These are phyloP conservation scores for Ampelocalamus luodianensis DNA, from an alignment of 176 grass and related monocot genomes.

Conservation along the genomic window DNA sequence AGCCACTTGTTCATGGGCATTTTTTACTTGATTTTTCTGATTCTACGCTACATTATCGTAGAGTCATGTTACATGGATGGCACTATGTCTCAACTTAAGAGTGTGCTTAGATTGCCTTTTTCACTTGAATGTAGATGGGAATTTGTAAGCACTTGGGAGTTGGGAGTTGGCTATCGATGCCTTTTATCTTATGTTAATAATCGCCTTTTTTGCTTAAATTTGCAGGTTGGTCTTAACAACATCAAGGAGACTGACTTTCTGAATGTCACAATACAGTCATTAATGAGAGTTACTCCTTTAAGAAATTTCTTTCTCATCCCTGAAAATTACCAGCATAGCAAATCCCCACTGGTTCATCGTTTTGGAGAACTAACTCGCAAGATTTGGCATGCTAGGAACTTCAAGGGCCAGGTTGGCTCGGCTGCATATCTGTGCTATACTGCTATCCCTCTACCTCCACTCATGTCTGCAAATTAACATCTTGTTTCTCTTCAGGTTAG, in stretches of 20 bases:
- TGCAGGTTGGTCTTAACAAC: constrained; percentile 99
- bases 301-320: constrained; percentile 99
- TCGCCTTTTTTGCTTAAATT: constrained; percentile 32
- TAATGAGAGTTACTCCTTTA: constrained; percentile 95
- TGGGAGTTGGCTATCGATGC: constrained; percentile 18
- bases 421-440: constrained; percentile 3
- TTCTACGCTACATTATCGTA: background rate
- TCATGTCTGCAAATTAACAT: background rate
- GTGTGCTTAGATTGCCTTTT: constrained; percentile 27
- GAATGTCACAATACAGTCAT: constrained; percentile 95
- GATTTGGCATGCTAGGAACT: constrained; percentile 97
- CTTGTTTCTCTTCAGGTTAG: constrained; percentile 73
- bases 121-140: background rate
- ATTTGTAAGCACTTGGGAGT: background rate
- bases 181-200: constrained; percentile 32
- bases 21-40: background rate
- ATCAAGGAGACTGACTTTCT: constrained; percentile 99
- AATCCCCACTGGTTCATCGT: constrained; percentile 91
- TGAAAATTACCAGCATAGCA: constrained; percentile 89
- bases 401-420: constrained; percentile 87
- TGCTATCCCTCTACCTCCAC: constrained; percentile 15
- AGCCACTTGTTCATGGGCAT: background rate
- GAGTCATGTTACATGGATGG: background rate
- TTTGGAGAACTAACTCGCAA: constrained; percentile 96
- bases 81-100: background rate